Percentiles rank a stretch among this genome's conserved stretches.
phyloP scores from a whole-genome alignment of 306 rosid species.

The Vicia sativa region DNA sequence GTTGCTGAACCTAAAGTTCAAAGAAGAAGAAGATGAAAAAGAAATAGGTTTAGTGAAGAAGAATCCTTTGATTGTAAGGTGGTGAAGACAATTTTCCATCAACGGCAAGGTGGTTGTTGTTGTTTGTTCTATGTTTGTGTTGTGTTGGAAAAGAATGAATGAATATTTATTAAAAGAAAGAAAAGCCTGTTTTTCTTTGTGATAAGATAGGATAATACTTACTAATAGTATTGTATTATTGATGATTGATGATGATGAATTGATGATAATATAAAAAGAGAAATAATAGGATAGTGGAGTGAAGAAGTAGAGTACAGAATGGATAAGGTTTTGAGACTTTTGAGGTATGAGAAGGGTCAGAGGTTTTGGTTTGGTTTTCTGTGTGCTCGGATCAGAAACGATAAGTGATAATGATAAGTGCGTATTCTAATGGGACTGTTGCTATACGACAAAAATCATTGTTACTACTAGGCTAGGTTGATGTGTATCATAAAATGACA shows the following conservation, averaged over 20 bases:
- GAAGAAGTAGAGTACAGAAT: neutral
- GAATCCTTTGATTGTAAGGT: slow-evolving; percentile 22
- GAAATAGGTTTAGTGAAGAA: slow-evolving; percentile 19
- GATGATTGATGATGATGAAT: no score
- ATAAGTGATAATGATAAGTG: slow-evolving; percentile 53
- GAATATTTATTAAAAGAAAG: neutral
- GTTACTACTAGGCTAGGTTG: no score
- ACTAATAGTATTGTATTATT: no score
- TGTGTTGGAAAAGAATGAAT: neutral
- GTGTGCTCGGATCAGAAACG: slow-evolving; percentile 34
- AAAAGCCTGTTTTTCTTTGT: neutral
- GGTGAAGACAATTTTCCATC: slow-evolving; percentile 47
- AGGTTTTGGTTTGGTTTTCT: slow-evolving; percentile 15
- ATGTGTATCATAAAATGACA: no score
- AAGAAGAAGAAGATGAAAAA: neutral
- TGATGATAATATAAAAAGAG: neutral
- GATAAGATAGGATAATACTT: slow-evolving; percentile 3
- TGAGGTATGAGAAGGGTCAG: slow-evolving; percentile 27
- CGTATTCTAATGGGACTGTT: slow-evolving; percentile 31
- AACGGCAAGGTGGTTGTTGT: slow-evolving; percentile 25
- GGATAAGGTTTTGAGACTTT: slow-evolving; percentile 44
- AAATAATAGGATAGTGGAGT: neutral
- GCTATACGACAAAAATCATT: slow-evolving; percentile 7
- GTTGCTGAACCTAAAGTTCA: neutral
- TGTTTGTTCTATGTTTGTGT: no score